Evolutionary conservation across 768 basidiomycete genomes (phyloP).

Genomic region (Tylopilus subfusipes): DNA sequence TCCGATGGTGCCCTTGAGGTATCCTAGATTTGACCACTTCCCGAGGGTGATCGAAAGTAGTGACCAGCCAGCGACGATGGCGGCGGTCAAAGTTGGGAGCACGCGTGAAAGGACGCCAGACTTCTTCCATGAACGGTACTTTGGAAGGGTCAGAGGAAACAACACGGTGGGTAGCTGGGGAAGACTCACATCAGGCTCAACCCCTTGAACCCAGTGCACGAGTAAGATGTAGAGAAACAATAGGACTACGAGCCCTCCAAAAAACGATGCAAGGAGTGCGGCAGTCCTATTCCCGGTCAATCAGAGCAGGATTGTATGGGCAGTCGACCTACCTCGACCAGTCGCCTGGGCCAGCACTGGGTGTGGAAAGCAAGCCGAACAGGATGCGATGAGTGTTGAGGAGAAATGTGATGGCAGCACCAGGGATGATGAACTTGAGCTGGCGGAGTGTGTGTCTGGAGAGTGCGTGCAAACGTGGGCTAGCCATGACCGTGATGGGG

Average conservation of each 20-base stretch:
- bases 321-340: slow-evolving; percentile 48
- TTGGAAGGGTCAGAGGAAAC: slow-evolving; percentile 4
- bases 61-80: slow-evolving; percentile 70
- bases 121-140: slow-evolving; percentile 76
- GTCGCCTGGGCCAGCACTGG: slow-evolving; percentile 35
- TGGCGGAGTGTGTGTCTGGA: slow-evolving; percentile 58
- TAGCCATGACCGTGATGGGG: slow-evolving; percentile 16
- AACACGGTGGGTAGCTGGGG: background rate
- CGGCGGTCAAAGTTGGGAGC: slow-evolving; percentile 66
- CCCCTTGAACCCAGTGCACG: slow-evolving; percentile 62
- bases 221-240: slow-evolving; percentile 73
- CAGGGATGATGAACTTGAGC: slow-evolving; percentile 76
- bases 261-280: slow-evolving; percentile 50
- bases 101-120: slow-evolving; percentile 65
- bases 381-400: slow-evolving; percentile 55
- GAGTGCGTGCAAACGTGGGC: slow-evolving; percentile 17
- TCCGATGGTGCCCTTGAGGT: slow-evolving; percentile 58
- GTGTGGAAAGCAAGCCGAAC: slow-evolving; percentile 34
- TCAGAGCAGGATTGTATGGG: background rate
- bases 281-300: slow-evolving; percentile 40
- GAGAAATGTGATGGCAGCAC: slow-evolving; percentile 58
- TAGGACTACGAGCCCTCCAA: slow-evolving; percentile 57
- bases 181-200: slow-evolving; percentile 62
- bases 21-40: slow-evolving; percentile 65
- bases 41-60: slow-evolving; percentile 58